These are phyloP conservation scores for Neonothopanus nambi DNA, from an alignment of 1,284 basidiomycete genomes.

Conservation along the genomic window DNA sequence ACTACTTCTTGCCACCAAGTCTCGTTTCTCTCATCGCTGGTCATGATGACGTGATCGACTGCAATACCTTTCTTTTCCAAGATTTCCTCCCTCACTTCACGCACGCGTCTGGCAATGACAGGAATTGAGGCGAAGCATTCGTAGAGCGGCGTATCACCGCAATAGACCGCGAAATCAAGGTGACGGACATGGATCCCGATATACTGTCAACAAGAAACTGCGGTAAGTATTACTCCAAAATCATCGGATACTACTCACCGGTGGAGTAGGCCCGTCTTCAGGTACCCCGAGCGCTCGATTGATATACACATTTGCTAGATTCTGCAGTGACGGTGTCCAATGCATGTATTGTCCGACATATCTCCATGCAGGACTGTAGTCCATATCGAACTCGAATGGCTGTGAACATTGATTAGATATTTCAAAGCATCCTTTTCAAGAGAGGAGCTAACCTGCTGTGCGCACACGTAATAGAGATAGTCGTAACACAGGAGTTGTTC, in stretches of 20 bases:
- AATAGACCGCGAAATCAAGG: conserved; percentile 59
- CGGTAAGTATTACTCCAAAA: neutral
- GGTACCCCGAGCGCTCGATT: conserved; percentile 39
- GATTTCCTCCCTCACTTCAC: conserved; percentile 61
- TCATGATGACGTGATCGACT: conserved; percentile 64
- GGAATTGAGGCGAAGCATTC: conserved; percentile 65
- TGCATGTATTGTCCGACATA: conserved; percentile 43
- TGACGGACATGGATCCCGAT: conserved; percentile 66
- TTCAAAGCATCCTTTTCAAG: neutral
- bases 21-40: conserved; percentile 66
- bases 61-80: conserved; percentile 47
- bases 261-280: conserved; percentile 38
- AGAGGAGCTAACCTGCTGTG: conserved; percentile 19
- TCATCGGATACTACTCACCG: conserved; percentile 29
- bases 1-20: conserved; percentile 67
- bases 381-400: conserved; percentile 44
- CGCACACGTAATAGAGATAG: conserved; percentile 50
- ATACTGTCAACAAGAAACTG: conserved; percentile 38
- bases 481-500: conserved; percentile 56
- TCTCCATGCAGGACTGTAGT: conserved; percentile 52
- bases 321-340: conserved; percentile 41
- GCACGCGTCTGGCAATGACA: conserved; percentile 57
- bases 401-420: conserved; percentile 17
- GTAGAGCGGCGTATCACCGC: conserved; percentile 40
- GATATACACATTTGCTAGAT: conserved; percentile 41